A percentile compares a stretch with the other conserved stretches of the same genome.
Evolutionary conservation across 2,329 filamentous ascomycete species (phyloP).

Genomic region (Phialophora verrucosa): DNA sequence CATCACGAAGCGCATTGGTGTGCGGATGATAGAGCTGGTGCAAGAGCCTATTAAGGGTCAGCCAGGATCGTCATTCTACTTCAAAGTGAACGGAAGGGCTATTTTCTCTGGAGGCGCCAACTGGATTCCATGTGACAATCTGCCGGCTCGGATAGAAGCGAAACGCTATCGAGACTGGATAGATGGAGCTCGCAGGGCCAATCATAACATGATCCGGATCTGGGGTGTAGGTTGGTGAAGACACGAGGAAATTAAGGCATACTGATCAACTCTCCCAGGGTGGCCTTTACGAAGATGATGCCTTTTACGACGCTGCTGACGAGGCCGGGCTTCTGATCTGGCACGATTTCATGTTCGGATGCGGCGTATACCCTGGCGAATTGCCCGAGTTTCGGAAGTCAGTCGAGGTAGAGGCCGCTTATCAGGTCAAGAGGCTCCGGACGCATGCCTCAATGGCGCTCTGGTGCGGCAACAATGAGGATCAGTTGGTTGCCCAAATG

Average conservation of each 20-base stretch:
- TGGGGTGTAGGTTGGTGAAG: too few species aligned
- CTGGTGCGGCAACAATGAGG: constrained; percentile 92
- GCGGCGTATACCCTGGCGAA: constrained; percentile 74
- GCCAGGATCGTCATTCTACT: constrained; percentile 67
- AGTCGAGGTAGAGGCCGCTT: constrained; percentile 69
- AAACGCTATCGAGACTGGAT: constrained; percentile 65
- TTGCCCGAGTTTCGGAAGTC: constrained; percentile 66
- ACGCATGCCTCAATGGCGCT: constrained; percentile 89
- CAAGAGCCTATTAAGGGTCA: constrained; percentile 50
- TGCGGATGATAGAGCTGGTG: constrained; percentile 57
- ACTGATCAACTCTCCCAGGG: too few species aligned
- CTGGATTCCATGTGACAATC: constrained; percentile 69
- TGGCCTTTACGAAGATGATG: constrained; percentile 76
- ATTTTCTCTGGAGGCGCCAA: constrained; percentile 71
- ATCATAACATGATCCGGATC: constrained; percentile 67
- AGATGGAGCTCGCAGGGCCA: constrained; percentile 62
- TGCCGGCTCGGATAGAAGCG: constrained; percentile 60
- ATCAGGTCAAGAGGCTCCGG: constrained; percentile 71
- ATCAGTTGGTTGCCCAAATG: too few species aligned
- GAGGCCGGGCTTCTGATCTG: constrained; percentile 80
- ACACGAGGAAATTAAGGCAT: too few species aligned
- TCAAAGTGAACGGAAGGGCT: constrained; percentile 68
- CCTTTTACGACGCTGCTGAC: constrained; percentile 77
- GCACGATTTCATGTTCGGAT: constrained; percentile 87
- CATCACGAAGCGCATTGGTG: constrained; percentile 60